Percentiles rank a stretch among this genome's conserved stretches.
These are phyloP conservation scores for Byssochlamys sp. DNA, from an alignment of 2,329 filamentous ascomycete species.

Conservation along the genomic window DNA sequence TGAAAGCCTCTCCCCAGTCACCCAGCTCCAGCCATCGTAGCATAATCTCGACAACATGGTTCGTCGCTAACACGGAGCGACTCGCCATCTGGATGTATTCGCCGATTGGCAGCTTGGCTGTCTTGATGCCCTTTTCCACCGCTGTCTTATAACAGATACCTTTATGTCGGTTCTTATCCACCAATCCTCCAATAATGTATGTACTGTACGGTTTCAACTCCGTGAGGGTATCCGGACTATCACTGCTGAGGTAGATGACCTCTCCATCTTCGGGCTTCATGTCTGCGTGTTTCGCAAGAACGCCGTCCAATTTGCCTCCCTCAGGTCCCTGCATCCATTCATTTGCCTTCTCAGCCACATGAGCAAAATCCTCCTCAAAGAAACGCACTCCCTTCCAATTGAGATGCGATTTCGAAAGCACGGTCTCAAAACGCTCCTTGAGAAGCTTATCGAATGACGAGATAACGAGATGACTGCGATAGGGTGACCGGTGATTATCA, in stretches of 20 bases:
- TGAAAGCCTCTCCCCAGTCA: slow-evolving; percentile 85
- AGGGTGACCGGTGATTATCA: slow-evolving; percentile 64
- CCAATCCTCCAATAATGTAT: slow-evolving; percentile 87
- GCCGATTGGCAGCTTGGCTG: slow-evolving; percentile 87
- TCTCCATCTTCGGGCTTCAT: slow-evolving; percentile 40
- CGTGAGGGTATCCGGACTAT: slow-evolving; percentile 76
- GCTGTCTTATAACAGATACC: slow-evolving; percentile 83
- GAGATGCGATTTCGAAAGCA: slow-evolving; percentile 60
- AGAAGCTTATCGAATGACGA: slow-evolving; percentile 68
- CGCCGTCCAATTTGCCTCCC: slow-evolving; percentile 51
- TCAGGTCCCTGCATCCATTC: slow-evolving; percentile 53
- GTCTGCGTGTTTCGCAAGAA: slow-evolving; percentile 40
- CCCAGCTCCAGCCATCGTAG: slow-evolving; percentile 79
- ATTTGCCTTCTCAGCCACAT: slow-evolving; percentile 56
- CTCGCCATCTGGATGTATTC: slow-evolving; percentile 87
- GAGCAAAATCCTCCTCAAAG: slow-evolving; percentile 62
- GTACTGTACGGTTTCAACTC: slow-evolving; percentile 77
- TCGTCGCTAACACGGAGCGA: slow-evolving; percentile 77
- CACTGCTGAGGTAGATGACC: slow-evolving; percentile 81
- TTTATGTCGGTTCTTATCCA: slow-evolving; percentile 95
- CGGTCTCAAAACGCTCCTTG: slow-evolving; percentile 67
- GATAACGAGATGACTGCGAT: slow-evolving; percentile 62
- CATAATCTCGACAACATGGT: slow-evolving; percentile 97
- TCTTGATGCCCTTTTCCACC: slow-evolving; percentile 63
- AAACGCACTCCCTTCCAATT: slow-evolving; percentile 74